Percentiles rank a stretch among this genome's conserved stretches.
Evolutionary conservation across 192 early-diverging fungal species (phyloP).

Genomic region (Borealophlyctis nickersoniae): DNA sequence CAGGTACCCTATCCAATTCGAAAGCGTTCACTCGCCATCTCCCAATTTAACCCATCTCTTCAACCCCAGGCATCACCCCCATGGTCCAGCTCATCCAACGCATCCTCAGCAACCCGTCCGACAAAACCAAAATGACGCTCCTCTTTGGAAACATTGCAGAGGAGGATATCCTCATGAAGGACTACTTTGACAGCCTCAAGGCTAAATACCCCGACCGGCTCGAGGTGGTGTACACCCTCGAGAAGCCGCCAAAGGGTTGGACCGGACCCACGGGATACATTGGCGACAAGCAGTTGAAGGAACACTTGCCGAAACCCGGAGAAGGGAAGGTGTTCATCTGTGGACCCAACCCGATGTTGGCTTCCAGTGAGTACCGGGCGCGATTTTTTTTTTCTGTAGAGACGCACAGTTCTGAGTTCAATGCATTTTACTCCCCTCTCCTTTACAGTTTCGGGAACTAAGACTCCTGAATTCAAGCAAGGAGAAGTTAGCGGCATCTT

Average conservation of each 20-base stretch:
- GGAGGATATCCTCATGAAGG: slow-evolving; percentile 64
- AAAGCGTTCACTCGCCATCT: no score
- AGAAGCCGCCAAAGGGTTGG: slow-evolving; percentile 62
- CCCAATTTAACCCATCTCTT: no score
- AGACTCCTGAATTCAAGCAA: slow-evolving; percentile 71
- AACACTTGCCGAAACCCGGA: slow-evolving; percentile 60
- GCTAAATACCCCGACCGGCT: slow-evolving; percentile 60
- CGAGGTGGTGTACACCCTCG: slow-evolving; percentile 64
- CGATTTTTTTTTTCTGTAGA: no score
- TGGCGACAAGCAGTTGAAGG: slow-evolving; percentile 64
- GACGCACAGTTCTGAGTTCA: slow-evolving; percentile 1
- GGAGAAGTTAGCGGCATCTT: slow-evolving; percentile 44
- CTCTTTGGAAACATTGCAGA: slow-evolving; percentile 71
- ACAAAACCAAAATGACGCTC: slow-evolving; percentile 70
- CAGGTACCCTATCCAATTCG: slow-evolving; percentile 46
- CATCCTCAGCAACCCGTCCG: slow-evolving; percentile 57
- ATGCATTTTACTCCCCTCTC: no score
- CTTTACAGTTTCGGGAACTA: slow-evolving; percentile 70
- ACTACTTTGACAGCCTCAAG: slow-evolving; percentile 59
- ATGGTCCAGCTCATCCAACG: slow-evolving; percentile 72
- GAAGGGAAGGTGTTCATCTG: slow-evolving; percentile 52
- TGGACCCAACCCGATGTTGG: slow-evolving; percentile 54
- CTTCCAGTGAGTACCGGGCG: neutral
- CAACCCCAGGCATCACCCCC: slow-evolving; percentile 73
- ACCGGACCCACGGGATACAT: slow-evolving; percentile 72